phyloP scores from a whole-genome alignment of 805 yeast genomes.

The Ogataea glucozyma region DNA sequence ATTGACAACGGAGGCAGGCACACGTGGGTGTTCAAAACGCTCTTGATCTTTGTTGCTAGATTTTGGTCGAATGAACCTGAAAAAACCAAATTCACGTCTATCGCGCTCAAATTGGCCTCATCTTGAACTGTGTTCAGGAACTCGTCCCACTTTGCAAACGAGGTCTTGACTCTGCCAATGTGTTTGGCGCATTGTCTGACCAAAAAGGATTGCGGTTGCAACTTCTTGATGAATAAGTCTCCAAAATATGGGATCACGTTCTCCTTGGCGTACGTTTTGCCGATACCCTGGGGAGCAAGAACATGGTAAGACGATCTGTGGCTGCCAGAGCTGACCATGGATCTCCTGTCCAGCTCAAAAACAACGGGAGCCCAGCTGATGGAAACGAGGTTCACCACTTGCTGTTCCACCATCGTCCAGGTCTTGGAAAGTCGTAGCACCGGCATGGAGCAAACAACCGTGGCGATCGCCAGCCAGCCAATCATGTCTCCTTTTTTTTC shows the following conservation, averaged over 20 bases:
- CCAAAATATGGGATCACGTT: slow-evolving; percentile 90
- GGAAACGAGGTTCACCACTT: slow-evolving; percentile 58
- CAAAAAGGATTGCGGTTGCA: slow-evolving; percentile 28
- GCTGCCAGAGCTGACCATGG: slow-evolving; percentile 56
- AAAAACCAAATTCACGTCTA: slow-evolving; percentile 2
- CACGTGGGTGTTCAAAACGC: slow-evolving; percentile 47
- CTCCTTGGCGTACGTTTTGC: slow-evolving; percentile 70
- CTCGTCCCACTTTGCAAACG: slow-evolving; percentile 82
- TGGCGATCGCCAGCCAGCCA: slow-evolving; percentile 89
- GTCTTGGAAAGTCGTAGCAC: slow-evolving; percentile 68
- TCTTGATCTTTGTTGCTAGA: slow-evolving; percentile 27
- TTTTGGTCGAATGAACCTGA: slow-evolving; percentile 9
- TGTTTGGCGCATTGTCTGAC: slow-evolving; percentile 62
- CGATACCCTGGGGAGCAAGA: slow-evolving; percentile 86
- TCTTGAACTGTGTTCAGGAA: slow-evolving; percentile 55
- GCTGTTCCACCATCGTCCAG: slow-evolving; percentile 72
- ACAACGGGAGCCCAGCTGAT: slow-evolving; percentile 93
- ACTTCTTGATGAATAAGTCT: slow-evolving; percentile 63
- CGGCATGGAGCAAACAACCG: slow-evolving; percentile 79
- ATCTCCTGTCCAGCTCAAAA: slow-evolving; percentile 80
- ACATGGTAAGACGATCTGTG: slow-evolving; percentile 66
- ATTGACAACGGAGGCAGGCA: slow-evolving; percentile 45
- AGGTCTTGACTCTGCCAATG: slow-evolving; percentile 65
- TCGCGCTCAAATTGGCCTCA: slow-evolving; percentile 34
- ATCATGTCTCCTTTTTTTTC: slow-evolving; percentile 89